These are phyloP conservation scores for Candida peoriensis DNA, from an alignment of 805 yeast species.

Conservation along the genomic window DNA sequence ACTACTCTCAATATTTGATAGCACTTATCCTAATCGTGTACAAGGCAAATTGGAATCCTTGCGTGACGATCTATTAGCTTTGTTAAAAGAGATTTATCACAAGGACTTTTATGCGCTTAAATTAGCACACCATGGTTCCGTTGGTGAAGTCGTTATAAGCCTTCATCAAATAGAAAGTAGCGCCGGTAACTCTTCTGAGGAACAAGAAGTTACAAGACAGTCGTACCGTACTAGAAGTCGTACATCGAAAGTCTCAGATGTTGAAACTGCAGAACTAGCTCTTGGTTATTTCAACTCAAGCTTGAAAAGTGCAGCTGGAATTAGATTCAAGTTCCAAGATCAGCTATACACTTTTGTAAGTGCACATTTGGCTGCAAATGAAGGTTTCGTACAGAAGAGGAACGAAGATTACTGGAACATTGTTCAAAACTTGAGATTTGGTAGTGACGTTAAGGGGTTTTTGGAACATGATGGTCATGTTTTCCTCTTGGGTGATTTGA, in stretches of 20 bases:
- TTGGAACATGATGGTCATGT: slow-evolving; percentile 50
- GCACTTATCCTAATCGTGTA: slow-evolving; percentile 38
- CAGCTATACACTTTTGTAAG: slow-evolving; percentile 51
- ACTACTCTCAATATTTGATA: slow-evolving; percentile 50
- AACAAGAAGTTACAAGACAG: slow-evolving; percentile 23
- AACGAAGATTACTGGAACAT: slow-evolving; percentile 47
- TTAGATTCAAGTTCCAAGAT: slow-evolving; percentile 37
- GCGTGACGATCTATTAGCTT: slow-evolving; percentile 29
- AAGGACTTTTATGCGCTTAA: slow-evolving; percentile 37
- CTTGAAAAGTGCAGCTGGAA: slow-evolving; percentile 70
- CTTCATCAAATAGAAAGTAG: slow-evolving; percentile 12
- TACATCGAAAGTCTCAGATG: slow-evolving; percentile 26
- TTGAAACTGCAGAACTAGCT: slow-evolving; percentile 32
- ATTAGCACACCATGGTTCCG: slow-evolving; percentile 48
- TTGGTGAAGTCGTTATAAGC: slow-evolving; percentile 48
- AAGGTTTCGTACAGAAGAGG: slow-evolving; percentile 54
- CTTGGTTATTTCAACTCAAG: slow-evolving; percentile 59
- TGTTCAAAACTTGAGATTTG: slow-evolving; percentile 50
- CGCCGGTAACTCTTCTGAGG: slow-evolving; percentile 8
- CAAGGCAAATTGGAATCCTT: slow-evolving; percentile 32
- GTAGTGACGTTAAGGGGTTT: slow-evolving; percentile 44
- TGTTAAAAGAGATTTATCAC: slow-evolving; percentile 32
- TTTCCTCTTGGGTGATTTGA: slow-evolving; percentile 81
- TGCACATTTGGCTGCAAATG: slow-evolving; percentile 76
- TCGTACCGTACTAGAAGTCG: no score